Evolutionary conservation across 176 grass and related monocot species (phyloP).

Genomic region (Juncus effusus): DNA sequence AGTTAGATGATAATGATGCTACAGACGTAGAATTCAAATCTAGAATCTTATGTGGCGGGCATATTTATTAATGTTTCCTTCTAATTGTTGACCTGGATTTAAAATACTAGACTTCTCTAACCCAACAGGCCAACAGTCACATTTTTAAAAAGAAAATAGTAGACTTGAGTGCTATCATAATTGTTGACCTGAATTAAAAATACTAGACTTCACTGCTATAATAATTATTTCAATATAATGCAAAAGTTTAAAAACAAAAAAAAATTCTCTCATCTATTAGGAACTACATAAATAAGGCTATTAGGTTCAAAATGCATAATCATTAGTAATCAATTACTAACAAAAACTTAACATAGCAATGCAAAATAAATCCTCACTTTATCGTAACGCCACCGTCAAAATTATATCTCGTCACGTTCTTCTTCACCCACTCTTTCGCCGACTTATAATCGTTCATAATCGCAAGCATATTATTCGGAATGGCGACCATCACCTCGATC

Average conservation of each 20-base stretch:
- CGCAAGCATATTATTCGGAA: slow-evolving; percentile 73
- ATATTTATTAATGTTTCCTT: too few species aligned
- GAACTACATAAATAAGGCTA: neutral
- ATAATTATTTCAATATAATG: too few species aligned
- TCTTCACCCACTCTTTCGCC: slow-evolving; percentile 63
- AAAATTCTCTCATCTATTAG: neutral
- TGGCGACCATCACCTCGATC: slow-evolving; percentile 84
- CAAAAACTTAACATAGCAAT: neutral
- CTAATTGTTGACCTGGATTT: too few species aligned
- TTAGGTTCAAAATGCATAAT: neutral
- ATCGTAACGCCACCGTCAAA: slow-evolving; percentile 74
- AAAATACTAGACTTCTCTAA: too few species aligned
- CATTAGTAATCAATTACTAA: neutral
- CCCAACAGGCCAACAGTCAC: too few species aligned
- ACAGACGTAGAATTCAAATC: too few species aligned
- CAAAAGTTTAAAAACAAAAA: neutral
- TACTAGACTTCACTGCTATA: too few species aligned
- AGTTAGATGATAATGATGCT: too few species aligned
- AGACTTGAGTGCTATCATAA: too few species aligned
- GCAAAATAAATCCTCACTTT: slow-evolving; percentile 41
- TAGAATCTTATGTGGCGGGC: too few species aligned
- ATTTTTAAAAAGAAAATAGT: too few species aligned
- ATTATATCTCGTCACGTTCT: slow-evolving; percentile 53
- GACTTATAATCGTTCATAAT: slow-evolving; percentile 32
- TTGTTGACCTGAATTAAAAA: too few species aligned